Conservation (phyloP, 495 filamentous ascomycete species). For the Penicillium alfredii region DNA sequence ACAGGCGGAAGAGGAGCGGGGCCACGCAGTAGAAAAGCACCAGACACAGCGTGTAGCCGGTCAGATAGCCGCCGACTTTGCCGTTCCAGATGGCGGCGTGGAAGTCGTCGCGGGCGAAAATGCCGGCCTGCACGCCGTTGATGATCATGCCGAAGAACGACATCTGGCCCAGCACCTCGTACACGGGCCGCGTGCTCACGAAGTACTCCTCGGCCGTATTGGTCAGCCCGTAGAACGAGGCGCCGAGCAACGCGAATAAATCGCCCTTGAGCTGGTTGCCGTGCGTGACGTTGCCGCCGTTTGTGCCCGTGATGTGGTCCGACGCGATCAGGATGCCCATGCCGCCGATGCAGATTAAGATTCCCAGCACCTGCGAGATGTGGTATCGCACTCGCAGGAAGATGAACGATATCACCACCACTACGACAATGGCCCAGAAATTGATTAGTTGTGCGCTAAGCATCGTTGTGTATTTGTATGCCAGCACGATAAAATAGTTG, state of each 20-base stretch:
- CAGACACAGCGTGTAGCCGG: conserved; percentile 80
- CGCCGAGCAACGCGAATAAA: conserved; percentile 81
- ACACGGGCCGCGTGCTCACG: conserved; percentile 76
- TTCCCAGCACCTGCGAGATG: conserved; percentile 72
- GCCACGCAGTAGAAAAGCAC: conserved; percentile 80
- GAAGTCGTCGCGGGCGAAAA: conserved; percentile 80
- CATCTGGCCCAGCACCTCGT: conserved; percentile 90
- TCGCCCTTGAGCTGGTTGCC: conserved; percentile 80
- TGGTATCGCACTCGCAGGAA: conserved; percentile 86
- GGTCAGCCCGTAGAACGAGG: conserved; percentile 83
- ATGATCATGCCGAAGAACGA: conserved; percentile 85
- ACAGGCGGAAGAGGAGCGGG: conserved; percentile 81
- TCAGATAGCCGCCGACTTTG: conserved; percentile 69
- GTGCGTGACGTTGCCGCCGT: conserved; percentile 52
- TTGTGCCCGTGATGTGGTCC: conserved; percentile 71
- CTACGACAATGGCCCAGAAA: conserved; percentile 97
- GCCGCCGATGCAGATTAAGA: conserved; percentile 84
- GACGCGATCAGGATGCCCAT: conserved; percentile 84
- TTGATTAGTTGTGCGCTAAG: conserved; percentile 92
- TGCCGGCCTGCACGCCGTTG: conserved; percentile 82
- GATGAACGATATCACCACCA: conserved; percentile 76
- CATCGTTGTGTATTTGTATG: conserved; percentile 87
- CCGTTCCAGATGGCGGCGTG: conserved; percentile 56
- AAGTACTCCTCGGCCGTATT: conserved; percentile 93
- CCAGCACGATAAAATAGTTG: conserved; percentile 95